A percentile compares a stretch with the other conserved stretches of the same genome.
Evolutionary conservation across 2,329 filamentous ascomycete genomes (phyloP).

Genomic region (Elsinoe fawcettii): DNA sequence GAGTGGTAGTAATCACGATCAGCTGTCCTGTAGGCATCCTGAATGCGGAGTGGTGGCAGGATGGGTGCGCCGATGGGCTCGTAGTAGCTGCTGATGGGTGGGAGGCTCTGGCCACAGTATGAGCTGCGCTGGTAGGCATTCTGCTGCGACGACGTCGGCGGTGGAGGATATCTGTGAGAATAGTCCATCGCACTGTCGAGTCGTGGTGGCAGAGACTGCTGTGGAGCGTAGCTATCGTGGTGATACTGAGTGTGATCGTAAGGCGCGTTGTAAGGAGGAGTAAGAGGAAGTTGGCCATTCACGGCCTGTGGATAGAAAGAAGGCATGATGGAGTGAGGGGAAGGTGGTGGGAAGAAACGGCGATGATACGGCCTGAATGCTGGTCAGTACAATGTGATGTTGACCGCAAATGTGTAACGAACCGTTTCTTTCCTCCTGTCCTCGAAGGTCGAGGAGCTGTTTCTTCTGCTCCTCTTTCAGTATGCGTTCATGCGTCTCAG

Average conservation of each 20-base stretch:
- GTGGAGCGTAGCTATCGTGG: constrained; percentile 37
- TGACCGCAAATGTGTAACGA: background rate
- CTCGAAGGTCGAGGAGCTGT: constrained; percentile 18
- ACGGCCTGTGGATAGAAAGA: constrained; percentile 42
- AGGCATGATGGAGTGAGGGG: constrained; percentile 39
- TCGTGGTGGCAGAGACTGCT: constrained; percentile 30
- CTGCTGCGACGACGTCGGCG: constrained; percentile 19
- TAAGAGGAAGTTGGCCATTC: constrained; percentile 39
- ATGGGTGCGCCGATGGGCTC: constrained; percentile 38
- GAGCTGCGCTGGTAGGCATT: constrained; percentile 18
- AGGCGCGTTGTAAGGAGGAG: constrained; percentile 42
- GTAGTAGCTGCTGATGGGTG: constrained; percentile 34
- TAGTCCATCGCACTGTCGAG: constrained; percentile 41
- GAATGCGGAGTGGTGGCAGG: constrained; percentile 41
- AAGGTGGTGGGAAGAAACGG: constrained; percentile 36
- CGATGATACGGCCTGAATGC: constrained; percentile 28
- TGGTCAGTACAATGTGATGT: background rate
- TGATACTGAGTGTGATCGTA: constrained; percentile 39
- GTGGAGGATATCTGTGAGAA: constrained; percentile 27
- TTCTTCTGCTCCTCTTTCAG: constrained; percentile 16
- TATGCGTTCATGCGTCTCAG: constrained; percentile 18
- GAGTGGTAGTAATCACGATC: constrained; percentile 33
- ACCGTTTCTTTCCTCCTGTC: constrained; percentile 19
- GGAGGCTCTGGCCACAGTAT: constrained; percentile 26
- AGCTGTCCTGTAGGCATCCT: constrained; percentile 31